phyloP scores from a whole-genome alignment of 2,329 filamentous ascomycete species.

The Penicillium rolfsii region DNA sequence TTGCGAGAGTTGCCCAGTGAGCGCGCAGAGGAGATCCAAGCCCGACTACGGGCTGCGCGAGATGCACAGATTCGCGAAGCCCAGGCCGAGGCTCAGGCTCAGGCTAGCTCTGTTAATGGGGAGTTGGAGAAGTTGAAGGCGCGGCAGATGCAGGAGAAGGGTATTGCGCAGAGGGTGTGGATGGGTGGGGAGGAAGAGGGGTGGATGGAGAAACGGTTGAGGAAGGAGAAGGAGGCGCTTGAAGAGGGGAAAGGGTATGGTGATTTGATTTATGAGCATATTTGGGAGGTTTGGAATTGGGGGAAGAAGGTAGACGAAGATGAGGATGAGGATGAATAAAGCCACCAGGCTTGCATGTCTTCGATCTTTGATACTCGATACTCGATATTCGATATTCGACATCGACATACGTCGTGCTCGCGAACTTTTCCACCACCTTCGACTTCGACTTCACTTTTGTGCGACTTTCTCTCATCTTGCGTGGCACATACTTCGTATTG shows the following conservation, averaged over 20 bases:
- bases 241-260: constrained; percentile 50
- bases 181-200: constrained; percentile 48
- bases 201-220: constrained; percentile 48
- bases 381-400: neutral
- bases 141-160: constrained; percentile 34
- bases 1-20: constrained; percentile 37
- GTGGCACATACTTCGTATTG: neutral
- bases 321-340: constrained; percentile 22
- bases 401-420: neutral
- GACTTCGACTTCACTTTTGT: neutral
- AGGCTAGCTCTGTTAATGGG: constrained; percentile 24
- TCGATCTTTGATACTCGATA: neutral
- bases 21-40: constrained; percentile 40
- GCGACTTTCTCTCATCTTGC: neutral
- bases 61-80: constrained; percentile 32
- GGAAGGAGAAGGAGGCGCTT: constrained; percentile 49
- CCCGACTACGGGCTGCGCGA: constrained; percentile 32
- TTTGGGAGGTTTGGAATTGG: constrained; percentile 52
- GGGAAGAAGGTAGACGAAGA: constrained; percentile 35
- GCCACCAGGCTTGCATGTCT: neutral
- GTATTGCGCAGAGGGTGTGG: constrained; percentile 39
- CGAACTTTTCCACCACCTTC: neutral
- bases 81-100: constrained; percentile 17
- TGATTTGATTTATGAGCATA: constrained; percentile 51
- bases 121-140: constrained; percentile 42